Evolutionary conservation across 345 rosid species (phyloP).

Genomic region (Bretschneidera sinensis): DNA sequence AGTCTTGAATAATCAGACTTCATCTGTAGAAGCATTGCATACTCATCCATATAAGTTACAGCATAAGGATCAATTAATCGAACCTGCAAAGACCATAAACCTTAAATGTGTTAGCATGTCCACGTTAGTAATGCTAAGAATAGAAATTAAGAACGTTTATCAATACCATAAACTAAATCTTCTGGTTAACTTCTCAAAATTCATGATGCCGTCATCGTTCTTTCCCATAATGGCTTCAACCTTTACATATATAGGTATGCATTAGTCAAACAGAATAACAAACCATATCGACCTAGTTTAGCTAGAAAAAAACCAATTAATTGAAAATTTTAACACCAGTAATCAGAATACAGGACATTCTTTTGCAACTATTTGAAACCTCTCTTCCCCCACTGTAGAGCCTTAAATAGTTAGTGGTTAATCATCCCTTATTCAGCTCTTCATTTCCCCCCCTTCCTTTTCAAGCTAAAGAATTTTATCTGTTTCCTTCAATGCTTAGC

Average conservation of each 20-base stretch:
- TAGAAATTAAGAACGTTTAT: neutral
- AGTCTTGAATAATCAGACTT: conserved; percentile 82
- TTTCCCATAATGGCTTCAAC: conserved; percentile 94
- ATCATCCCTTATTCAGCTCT: neutral
- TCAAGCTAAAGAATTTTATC: no score
- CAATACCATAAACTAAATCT: conserved; percentile 7
- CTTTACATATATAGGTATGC: conserved; percentile 34
- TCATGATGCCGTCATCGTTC: conserved; percentile 80
- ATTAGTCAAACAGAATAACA: conserved; percentile 19
- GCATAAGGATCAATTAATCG: conserved; percentile 85
- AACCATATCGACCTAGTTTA: conserved; percentile 14
- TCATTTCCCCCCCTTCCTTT: neutral
- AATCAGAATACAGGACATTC: no score
- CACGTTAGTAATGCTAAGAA: neutral
- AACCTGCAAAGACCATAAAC: conserved; percentile 50
- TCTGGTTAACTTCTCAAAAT: conserved; percentile 77
- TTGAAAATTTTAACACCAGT: conserved; percentile 1
- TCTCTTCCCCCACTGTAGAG: no score
- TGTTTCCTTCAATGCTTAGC: neutral
- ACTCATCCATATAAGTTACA: conserved; percentile 90
- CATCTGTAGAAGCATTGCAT: conserved; percentile 86
- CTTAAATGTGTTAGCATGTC: conserved; percentile 8
- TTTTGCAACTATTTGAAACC: neutral
- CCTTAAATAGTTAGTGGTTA: neutral
- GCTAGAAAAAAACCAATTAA: neutral